Base-by-base conservation (phyloP, 108 stramenopile genomes). In the Seminavis robusta region DNA sequence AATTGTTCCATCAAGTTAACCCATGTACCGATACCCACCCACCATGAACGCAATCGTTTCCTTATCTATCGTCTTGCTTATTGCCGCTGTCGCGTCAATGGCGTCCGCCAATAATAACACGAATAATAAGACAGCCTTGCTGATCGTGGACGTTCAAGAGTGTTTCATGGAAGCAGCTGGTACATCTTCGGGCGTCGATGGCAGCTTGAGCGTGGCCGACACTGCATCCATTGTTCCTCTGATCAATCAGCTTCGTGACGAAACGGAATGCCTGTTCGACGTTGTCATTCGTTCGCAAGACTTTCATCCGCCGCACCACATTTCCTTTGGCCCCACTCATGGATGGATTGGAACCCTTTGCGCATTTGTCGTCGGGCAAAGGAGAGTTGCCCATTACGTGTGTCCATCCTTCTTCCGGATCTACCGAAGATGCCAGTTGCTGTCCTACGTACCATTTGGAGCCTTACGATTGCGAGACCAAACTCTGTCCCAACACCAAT, bases 91-190 rank as follows among this genome's bases (percentile, higher is more conserved):
- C n/a, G n/a, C n/a, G n/a, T n/a, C n/a, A n/a, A n/a, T n/a, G n/a
- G n/a, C n/a, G n/a, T n/a, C n/a, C n/a, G n/a, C n/a, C n/a, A n/a
- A n/a, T n/a, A n/a, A n/a, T n/a, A n/a, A n/a, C n/a, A n/a, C n/a
- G 4, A 52, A 20, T 49, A 49, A 30, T 8, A 50, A 50, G 2
- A 50, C 49, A 11, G 49, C 49, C 32, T 19, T 50, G 1, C 27
- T 50, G 26, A 50, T 50, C 19, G 23, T 50, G n/a, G 49, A 50
- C 23, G 49, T 50, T 19, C 49, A 50, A 50, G 49, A 50, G n/a
- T 50, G 49, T 31, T 50, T 50, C 49, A 50, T 50, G 30, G 30
- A 31, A 17, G 49, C 49, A 21, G 32, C n/a, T 21, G 49, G 26
- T 28, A 50, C 49, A 2, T 13, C 49, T 13, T 17, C 11, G 8